Evolutionary conservation across 2,329 filamentous ascomycete genomes (phyloP).

Genomic region (Trichophaea hybrida): DNA sequence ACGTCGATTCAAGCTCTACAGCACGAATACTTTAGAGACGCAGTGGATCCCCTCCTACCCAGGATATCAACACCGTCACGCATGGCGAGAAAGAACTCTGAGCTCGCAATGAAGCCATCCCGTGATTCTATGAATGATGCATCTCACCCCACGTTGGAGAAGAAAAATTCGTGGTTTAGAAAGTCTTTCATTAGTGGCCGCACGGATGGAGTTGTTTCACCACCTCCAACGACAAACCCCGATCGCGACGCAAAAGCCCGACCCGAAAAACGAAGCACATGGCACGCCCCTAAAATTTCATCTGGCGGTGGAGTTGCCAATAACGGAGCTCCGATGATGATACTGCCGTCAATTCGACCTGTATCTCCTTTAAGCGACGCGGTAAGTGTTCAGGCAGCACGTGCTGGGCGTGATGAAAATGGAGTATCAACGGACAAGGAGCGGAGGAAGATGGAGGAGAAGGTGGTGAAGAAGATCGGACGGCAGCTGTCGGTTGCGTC

Average conservation of each 20-base stretch:
- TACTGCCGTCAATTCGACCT: constrained; percentile 82
- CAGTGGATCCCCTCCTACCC: constrained; percentile 79
- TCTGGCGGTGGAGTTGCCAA: constrained; percentile 59
- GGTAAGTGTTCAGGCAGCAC: constrained; percentile 65
- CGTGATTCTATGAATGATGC: constrained; percentile 46
- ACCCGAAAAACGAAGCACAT: constrained; percentile 69
- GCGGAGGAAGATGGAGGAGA: constrained; percentile 39
- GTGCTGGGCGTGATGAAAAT: constrained; percentile 19
- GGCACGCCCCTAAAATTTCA: constrained; percentile 36
- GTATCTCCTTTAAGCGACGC: constrained; percentile 94
- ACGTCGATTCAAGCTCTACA: constrained; percentile 88
- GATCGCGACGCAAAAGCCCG: constrained; percentile 38
- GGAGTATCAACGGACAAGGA: constrained; percentile 23
- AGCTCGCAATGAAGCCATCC: constrained; percentile 49
- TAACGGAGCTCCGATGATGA: constrained; percentile 72
- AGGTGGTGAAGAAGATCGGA: constrained; percentile 77
- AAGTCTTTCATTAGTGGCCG: constrained; percentile 66
- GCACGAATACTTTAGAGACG: constrained; percentile 89
- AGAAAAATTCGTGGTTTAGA: constrained; percentile 93
- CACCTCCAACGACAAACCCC: constrained; percentile 25
- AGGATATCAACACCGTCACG: constrained; percentile 68
- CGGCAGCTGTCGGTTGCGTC: constrained; percentile 86
- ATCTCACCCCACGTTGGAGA: constrained; percentile 38
- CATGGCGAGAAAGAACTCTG: constrained; percentile 79
- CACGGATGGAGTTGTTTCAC: constrained; percentile 23